These are phyloP conservation scores for Diaporthe batatas DNA, from an alignment of 2,329 filamentous ascomycete species.

Conservation along the genomic window DNA sequence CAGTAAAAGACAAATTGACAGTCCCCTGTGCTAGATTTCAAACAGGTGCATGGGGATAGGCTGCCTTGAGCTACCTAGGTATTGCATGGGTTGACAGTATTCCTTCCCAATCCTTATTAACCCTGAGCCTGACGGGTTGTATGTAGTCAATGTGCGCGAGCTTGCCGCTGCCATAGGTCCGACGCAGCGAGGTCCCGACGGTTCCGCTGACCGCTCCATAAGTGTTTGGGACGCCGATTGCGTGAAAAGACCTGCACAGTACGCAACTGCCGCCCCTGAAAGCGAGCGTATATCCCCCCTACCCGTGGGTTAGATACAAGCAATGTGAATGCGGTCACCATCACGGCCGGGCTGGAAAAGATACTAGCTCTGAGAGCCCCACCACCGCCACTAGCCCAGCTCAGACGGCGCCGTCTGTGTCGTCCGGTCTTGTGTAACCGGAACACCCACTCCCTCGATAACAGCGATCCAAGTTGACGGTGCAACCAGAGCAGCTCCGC, in stretches of 20 bases:
- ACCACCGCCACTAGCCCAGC: background rate
- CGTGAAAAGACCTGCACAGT: slow-evolving; percentile 1
- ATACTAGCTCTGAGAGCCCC: slow-evolving; percentile 5
- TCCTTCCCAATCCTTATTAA: too few relatives aligned
- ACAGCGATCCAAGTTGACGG: background rate
- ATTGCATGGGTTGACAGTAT: too few relatives aligned
- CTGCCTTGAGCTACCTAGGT: too few relatives aligned
- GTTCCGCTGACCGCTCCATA: background rate
- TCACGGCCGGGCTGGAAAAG: slow-evolving; percentile 34
- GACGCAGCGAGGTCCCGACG: too few relatives aligned
- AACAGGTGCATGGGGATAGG: too few relatives aligned
- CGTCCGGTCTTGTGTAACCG: background rate
- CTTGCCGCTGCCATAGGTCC: background rate
- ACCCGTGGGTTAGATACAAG: background rate
- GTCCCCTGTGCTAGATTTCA: too few relatives aligned
- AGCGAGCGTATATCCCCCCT: background rate
- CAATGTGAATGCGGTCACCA: slow-evolving; percentile 20
- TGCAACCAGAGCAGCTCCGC: background rate
- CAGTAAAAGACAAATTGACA: too few relatives aligned
- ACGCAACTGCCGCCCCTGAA: too few relatives aligned
- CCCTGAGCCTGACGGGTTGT: slow-evolving; percentile 13
- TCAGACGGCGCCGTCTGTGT: background rate
- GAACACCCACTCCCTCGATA: background rate
- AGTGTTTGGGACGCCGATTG: slow-evolving; percentile 26
- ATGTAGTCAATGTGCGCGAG: background rate